Evolutionary conservation across 2,329 filamentous ascomycete genomes (phyloP), one percentile per base, ranked within the genome.

Genomic region (Colletotrichum chlorophyti): DNA sequence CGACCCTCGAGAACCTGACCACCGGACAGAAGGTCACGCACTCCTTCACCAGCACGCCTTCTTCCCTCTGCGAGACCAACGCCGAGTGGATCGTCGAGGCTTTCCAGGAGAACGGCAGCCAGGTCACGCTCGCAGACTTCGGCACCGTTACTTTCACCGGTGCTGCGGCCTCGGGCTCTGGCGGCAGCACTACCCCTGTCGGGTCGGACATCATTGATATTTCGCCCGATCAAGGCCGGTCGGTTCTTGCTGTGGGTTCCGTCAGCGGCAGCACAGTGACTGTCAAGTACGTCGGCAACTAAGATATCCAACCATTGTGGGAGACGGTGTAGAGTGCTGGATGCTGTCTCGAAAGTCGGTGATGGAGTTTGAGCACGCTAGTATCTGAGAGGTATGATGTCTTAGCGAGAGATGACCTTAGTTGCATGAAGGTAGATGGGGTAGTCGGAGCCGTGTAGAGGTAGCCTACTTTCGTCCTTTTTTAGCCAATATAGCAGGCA

Each of bases 81-180:
- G 84, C 83, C 10, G 84, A 87, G 66, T 88, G 84, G 83, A 86
- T 87, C 63, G 83, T 87, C 12, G 84, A 87, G 72, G 70, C 69
- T n/a, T 72, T 72, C 58, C 60, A 67, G 46, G 49, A 59, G 2
- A 64, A 59, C 40, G 63, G 63, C 49, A 53, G 54, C 24, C 59
- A 65, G 29, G 69, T 72, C 12, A 61, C 64, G 3, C 65, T 73
- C 42, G 70, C 66, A 12, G 29, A 73, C 62, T 73, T 72, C 50
- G 70, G 66, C 42, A 64, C 61, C 23, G 60, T 72, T 19, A 64
- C 62, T 10, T 69, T 70, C 50, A 66, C 64, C 7, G 60, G 58
- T 15, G 66, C 66, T 14, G 37, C 48, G 3, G 69, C 67, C 27
- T 55, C 60, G n/a, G 63, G 65, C 6, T 61, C 66, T 12, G 45